Percentiles rank a stretch among this genome's conserved stretches.
Conservation (phyloP, 305 asterid species). For the Solanum chacoense region DNA sequence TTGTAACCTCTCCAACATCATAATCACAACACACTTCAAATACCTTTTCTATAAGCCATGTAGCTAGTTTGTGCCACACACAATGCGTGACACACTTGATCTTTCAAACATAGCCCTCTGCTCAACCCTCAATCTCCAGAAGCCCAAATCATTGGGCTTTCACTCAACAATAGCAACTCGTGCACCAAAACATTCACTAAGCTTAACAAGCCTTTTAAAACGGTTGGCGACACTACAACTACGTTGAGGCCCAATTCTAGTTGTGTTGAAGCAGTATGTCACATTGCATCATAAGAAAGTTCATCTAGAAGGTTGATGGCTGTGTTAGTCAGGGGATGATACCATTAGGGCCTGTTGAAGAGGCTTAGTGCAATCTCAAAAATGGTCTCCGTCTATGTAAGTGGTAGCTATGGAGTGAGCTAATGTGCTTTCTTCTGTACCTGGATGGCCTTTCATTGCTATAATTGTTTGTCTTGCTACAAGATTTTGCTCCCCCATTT, state of each 20-base stretch:
- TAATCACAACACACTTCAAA: constrained; percentile 58
- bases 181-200: constrained; percentile 23
- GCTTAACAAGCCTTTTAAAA: constrained; percentile 27
- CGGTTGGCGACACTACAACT: constrained; percentile 35
- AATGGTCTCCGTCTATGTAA: constrained; percentile 47
- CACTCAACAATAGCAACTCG: constrained; percentile 42
- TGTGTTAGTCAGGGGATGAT: constrained; percentile 7
- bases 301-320: constrained; percentile 34
- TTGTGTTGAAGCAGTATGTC: constrained; percentile 43
- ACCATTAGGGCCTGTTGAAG: constrained; percentile 25
- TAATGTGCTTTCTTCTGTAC: constrained; percentile 59
- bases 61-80: constrained; percentile 49
- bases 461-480: constrained; percentile 24
- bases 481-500: constrained; percentile 15
- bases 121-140: constrained; percentile 60
- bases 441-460: constrained; percentile 78
- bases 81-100: background rate
- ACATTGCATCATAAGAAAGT: constrained; percentile 50
- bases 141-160: constrained; percentile 32
- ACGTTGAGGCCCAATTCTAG: constrained; percentile 36
- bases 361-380: constrained; percentile 32
- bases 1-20: constrained; percentile 44
- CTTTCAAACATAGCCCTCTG: constrained; percentile 23
- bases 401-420: constrained; percentile 47
- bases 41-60: constrained; percentile 47